Base-by-base conservation (phyloP, 768 basidiomycete species). In the Strobilomyces echinocephalus region DNA sequence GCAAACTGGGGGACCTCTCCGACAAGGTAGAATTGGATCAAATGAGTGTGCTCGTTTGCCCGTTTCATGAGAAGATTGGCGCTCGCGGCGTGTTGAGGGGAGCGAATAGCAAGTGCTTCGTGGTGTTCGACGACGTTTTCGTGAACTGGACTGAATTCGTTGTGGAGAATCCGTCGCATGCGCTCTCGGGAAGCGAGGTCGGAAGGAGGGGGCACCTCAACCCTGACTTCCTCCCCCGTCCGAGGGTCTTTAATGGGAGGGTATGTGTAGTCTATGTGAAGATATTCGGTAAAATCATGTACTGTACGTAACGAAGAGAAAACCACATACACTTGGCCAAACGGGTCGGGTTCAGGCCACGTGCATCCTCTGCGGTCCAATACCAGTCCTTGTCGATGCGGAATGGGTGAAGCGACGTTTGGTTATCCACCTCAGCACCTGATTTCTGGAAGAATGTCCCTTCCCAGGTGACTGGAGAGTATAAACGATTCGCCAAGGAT, bases 201-300 rank as follows among this genome's bases (percentile, higher is more conserved):
- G 0, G n/a, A n/a, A n/a, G n/a, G n/a, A n/a, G n/a, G n/a, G n/a
- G n/a, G n/a, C n/a, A n/a, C n/a, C n/a, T n/a, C n/a, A n/a, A n/a
- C n/a, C n/a, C n/a, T 33, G 30, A 63, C 58, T 12, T 47, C 35
- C 5, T 7, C 9, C 11, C 39, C 44, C 2, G 51, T 50, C 2
- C 2, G 14, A 18, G 42, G 33, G n/a, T 57, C 55, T 10, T 11
- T 57, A 30, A 62, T 60, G 8, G 48, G 21, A 21, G 61, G 61
- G 33, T 62, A 62, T 12, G 58, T 60, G 48, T 62, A 62, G 34
- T 63, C 61, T 62, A 28, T 53, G 11, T 10, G 11, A 48, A 33
- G 14, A 14, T 5, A 0, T 39, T 51, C 16, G 28, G 41, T 12
- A 28, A 4, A 8, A 5, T 11, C n/a, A n/a, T n/a, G 5, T 43